Evolutionary conservation across 192 early-diverging fungal genomes (phyloP).

Genomic region (Coemansia sp.): DNA sequence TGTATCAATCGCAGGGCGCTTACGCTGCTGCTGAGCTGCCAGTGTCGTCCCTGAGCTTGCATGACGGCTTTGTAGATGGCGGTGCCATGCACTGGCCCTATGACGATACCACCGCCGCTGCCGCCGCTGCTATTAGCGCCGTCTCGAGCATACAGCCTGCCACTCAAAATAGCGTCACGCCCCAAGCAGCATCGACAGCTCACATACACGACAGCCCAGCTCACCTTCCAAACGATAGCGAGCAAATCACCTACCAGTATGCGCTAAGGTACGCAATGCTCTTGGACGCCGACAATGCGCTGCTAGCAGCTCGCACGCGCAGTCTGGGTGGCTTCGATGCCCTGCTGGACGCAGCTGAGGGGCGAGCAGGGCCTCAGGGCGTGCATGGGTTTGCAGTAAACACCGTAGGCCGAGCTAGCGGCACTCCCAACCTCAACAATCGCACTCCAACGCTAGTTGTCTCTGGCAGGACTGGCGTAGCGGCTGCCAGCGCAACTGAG

Average conservation of each 20-base stretch:
- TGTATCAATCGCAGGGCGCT: no score
- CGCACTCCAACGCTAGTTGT: constrained; percentile 52
- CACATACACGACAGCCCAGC: not conserved
- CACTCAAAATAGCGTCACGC: not conserved
- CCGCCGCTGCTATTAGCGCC: not conserved
- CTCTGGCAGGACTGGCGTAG: not conserved
- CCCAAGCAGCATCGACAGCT: not conserved
- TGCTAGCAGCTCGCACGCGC: constrained; percentile 42
- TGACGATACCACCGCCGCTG: not conserved
- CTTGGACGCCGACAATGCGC: constrained; percentile 48
- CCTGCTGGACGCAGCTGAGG: not conserved
- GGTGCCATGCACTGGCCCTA: constrained; percentile 19
- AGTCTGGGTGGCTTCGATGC: constrained; percentile 7
- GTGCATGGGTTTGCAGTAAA: constrained; percentile 26
- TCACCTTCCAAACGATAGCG: constrained; percentile 10
- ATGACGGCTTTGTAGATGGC: constrained; percentile 5
- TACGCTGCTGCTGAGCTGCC: not conserved
- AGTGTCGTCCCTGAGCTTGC: constrained; percentile 10
- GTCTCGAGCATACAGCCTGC: not conserved
- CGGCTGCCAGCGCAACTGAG: not conserved
- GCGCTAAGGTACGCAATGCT: constrained; percentile 56
- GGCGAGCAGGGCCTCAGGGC: constrained; percentile 5
- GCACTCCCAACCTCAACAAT: constrained; percentile 45
- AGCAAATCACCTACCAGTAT: constrained; percentile 53
- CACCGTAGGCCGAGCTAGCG: constrained; percentile 44